phyloP scores from a whole-genome alignment of 140 eudicot genomes.

The Cichorium intybus region DNA sequence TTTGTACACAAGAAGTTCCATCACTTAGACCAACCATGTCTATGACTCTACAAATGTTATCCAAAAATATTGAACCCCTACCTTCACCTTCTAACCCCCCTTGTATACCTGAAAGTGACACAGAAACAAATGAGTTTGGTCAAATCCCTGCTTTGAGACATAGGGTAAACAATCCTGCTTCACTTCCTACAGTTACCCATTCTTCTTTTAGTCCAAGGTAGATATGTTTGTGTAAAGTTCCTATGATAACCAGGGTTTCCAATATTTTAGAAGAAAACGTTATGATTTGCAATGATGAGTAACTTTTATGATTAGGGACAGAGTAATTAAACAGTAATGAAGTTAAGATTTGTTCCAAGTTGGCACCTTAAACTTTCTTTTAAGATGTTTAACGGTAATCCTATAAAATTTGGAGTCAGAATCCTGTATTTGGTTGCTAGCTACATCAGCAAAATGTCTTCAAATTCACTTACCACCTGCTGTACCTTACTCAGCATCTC shows the following conservation, averaged over 20 bases:
- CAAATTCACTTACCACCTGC: conserved; percentile 58
- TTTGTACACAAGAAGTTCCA: conserved; percentile 76
- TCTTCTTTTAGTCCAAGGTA: conserved; percentile 55
- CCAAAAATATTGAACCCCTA: conserved; percentile 46
- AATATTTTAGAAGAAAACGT: not conserved
- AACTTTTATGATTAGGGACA: too few relatives aligned
- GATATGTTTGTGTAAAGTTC: not conserved
- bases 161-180: conserved; percentile 26
- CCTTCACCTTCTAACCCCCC: conserved; percentile 79
- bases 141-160: conserved; percentile 22
- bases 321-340: too few relatives aligned
- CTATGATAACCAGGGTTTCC: too few relatives aligned
- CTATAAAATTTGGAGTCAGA: too few relatives aligned
- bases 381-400: too few relatives aligned
- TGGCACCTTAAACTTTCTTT: too few relatives aligned
- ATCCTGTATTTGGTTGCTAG: not conserved
- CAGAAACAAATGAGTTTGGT: conserved; percentile 40
- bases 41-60: conserved; percentile 62
- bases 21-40: conserved; percentile 85
- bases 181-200: conserved; percentile 54
- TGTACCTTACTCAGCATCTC: conserved; percentile 66
- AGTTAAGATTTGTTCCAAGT: too few relatives aligned
- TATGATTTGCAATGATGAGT: not conserved
- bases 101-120: conserved; percentile 51
- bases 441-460: conserved; percentile 38